Conservation (phyloP, 1,284 basidiomycete species). For the Leccinum griseonigrum region DNA sequence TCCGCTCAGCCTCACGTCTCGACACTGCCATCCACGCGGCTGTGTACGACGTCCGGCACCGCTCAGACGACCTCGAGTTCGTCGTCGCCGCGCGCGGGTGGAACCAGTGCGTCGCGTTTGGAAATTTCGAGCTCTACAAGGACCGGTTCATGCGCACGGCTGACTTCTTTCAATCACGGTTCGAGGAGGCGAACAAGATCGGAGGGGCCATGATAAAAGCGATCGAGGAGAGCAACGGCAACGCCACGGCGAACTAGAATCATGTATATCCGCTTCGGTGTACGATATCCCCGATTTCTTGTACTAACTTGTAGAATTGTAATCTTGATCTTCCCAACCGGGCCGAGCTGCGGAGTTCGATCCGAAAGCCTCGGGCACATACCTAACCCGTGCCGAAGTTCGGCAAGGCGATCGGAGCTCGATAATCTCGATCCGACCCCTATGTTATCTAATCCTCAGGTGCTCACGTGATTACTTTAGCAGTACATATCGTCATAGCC, state of each 20-base stretch:
- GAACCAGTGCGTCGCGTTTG: constrained; percentile 93
- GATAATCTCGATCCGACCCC: neutral
- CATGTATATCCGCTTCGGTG: neutral
- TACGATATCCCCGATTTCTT: neutral
- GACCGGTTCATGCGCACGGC: constrained; percentile 81
- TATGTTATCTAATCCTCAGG: neutral
- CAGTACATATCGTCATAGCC: neutral
- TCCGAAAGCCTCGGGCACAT: neutral
- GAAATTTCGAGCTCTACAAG: constrained; percentile 88
- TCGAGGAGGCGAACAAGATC: constrained; percentile 81
- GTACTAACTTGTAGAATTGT: neutral
- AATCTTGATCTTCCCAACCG: neutral
- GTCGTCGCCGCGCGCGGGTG: constrained; percentile 94
- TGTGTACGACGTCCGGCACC: constrained; percentile 77
- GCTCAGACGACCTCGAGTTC: constrained; percentile 92
- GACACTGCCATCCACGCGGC: constrained; percentile 76
- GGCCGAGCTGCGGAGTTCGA: neutral
- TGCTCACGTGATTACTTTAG: constrained; percentile 7
- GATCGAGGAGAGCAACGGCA: constrained; percentile 58
- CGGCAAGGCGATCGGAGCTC: neutral
- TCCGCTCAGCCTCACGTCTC: constrained; percentile 65
- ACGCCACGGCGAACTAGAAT: neutral
- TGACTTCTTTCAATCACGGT: constrained; percentile 83
- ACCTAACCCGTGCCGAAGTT: neutral
- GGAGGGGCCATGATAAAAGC: constrained; percentile 92